phyloP scores from a whole-genome alignment of 805 yeast genomes.

The Candida hungchunana region DNA sequence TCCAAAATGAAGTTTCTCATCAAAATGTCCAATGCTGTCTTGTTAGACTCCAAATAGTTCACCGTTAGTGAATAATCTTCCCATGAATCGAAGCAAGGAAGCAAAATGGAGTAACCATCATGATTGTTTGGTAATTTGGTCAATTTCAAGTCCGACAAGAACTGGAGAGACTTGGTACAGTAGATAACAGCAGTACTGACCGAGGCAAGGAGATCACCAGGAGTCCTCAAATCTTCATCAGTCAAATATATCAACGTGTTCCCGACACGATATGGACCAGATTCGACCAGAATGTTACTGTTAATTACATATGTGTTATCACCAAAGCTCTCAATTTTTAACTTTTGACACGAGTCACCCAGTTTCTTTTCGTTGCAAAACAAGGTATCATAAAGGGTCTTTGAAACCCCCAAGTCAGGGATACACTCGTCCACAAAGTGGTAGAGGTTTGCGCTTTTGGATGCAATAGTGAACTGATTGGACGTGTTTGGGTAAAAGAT shows the following conservation, averaged over 20 bases:
- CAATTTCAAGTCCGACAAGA: slow-evolving; percentile 48
- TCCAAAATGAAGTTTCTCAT: slow-evolving; percentile 58
- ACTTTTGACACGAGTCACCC: slow-evolving; percentile 62
- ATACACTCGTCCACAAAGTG: slow-evolving; percentile 55
- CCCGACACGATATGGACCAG: slow-evolving; percentile 47
- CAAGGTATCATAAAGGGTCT: slow-evolving; percentile 43
- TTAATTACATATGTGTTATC: slow-evolving; percentile 41
- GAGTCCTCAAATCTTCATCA: slow-evolving; percentile 57
- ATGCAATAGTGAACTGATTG: slow-evolving; percentile 22
- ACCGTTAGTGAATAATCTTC: slow-evolving; percentile 52
- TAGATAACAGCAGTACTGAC: slow-evolving; percentile 53
- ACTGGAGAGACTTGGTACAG: slow-evolving; percentile 62
- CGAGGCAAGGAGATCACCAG: slow-evolving; percentile 59
- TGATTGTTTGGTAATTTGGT: slow-evolving; percentile 49
- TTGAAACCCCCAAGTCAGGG: slow-evolving; percentile 24
- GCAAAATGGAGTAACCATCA: slow-evolving; percentile 66
- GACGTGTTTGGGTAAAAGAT: slow-evolving; percentile 49
- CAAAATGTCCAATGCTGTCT: slow-evolving; percentile 44
- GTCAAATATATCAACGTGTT: slow-evolving; percentile 64
- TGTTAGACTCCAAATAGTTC: slow-evolving; percentile 52
- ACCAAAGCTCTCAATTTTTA: slow-evolving; percentile 40
- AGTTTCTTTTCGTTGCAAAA: slow-evolving; percentile 51
- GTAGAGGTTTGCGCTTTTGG: slow-evolving; percentile 46
- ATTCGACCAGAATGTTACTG: slow-evolving; percentile 46
- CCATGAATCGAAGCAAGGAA: slow-evolving; percentile 82